These are phyloP conservation scores for Penicillium fuscoglaucum DNA, from an alignment of 2,329 filamentous ascomycete species.

Conservation along the genomic window DNA sequence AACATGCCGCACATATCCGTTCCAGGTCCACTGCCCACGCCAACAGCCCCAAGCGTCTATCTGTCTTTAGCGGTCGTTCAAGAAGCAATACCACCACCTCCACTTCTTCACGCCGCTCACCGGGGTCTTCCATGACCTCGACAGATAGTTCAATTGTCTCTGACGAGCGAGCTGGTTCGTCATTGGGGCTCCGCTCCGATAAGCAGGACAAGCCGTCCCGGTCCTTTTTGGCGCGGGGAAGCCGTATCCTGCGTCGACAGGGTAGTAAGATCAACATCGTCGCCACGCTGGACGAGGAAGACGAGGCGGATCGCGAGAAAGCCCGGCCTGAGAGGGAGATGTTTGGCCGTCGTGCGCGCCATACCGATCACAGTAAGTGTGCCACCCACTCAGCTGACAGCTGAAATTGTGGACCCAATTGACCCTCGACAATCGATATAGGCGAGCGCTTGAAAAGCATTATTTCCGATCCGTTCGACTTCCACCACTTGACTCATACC, in stretches of 20 bases:
- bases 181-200: conserved; percentile 31
- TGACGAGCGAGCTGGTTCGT: conserved; percentile 35
- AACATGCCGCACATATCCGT: conserved; percentile 37
- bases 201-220: conserved; percentile 40
- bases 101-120: conserved; percentile 48
- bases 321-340: conserved; percentile 37
- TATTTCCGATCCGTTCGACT: conserved; percentile 65
- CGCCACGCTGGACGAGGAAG: conserved; percentile 43
- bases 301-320: conserved; percentile 37
- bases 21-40: conserved; percentile 39
- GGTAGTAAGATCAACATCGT: conserved; percentile 49
- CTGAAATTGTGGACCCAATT: neutral
- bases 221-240: conserved; percentile 45
- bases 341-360: conserved; percentile 37
- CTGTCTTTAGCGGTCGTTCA: conserved; percentile 43
- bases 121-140: conserved; percentile 46
- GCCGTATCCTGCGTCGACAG: conserved; percentile 50
- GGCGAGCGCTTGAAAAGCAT: conserved; percentile 47
- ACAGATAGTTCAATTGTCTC: conserved; percentile 32
- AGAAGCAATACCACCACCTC: conserved; percentile 54
- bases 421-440: conserved; percentile 20
- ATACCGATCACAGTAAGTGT: conserved; percentile 40
- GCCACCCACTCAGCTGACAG: neutral
- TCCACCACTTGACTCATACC: conserved; percentile 64
- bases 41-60: conserved; percentile 42